These are phyloP conservation scores for Asterophora lycoperdoides DNA, from an alignment of 768 basidiomycete genomes.

Conservation along the genomic window DNA sequence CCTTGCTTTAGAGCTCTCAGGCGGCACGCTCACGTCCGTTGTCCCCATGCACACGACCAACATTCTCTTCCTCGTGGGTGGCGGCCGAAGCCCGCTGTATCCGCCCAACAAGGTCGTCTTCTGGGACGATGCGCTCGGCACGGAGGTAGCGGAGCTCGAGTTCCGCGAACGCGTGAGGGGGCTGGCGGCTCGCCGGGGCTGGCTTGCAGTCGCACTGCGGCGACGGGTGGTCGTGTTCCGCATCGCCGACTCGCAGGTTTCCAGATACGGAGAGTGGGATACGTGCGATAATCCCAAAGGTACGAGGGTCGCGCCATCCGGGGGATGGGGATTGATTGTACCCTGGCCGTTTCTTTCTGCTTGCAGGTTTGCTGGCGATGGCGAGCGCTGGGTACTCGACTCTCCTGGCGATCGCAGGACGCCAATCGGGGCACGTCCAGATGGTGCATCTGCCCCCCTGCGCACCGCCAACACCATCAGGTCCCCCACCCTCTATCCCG, in stretches of 20 bases:
- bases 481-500: conserved; percentile 50
- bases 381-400: conserved; percentile 77
- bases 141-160: conserved; percentile 83
- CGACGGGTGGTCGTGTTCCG: conserved; percentile 77
- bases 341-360: conserved; percentile 1
- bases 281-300: conserved; percentile 86
- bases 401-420: conserved; percentile 79
- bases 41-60: conserved; percentile 80
- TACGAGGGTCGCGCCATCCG: too few species aligned
- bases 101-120: conserved; percentile 89
- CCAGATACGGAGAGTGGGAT: conserved; percentile 74
- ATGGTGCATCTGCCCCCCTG: conserved; percentile 83
- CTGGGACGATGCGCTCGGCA: conserved; percentile 78
- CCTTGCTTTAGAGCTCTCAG: conserved; percentile 55
- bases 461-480: conserved; percentile 50
- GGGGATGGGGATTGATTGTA: too few species aligned
- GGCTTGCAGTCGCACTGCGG: conserved; percentile 79
- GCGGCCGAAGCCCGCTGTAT: conserved; percentile 83
- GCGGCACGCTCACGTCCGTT: conserved; percentile 73
- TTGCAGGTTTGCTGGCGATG: conserved; percentile 67
- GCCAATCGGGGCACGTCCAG: conserved; percentile 85
- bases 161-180: conserved; percentile 83
- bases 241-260: conserved; percentile 51
- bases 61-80: conserved; percentile 81
- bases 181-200: conserved; percentile 73